phyloP scores from a whole-genome alignment of 2,329 filamentous ascomycete genomes.

The Aspergillus glaucus region DNA sequence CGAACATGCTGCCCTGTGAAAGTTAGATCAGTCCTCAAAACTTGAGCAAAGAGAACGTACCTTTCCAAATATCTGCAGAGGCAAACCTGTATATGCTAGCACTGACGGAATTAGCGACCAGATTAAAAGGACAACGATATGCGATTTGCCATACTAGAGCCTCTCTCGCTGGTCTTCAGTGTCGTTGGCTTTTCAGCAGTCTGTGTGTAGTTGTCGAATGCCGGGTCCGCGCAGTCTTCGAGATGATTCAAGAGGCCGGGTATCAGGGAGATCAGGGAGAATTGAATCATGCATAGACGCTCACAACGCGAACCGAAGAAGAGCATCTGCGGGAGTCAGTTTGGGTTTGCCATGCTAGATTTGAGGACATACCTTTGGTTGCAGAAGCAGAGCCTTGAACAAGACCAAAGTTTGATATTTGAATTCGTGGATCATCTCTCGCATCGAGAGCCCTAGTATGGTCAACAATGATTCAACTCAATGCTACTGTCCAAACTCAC shows the following conservation, averaged over 20 bases:
- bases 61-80: constrained; percentile 91
- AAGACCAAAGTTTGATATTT: constrained; percentile 90
- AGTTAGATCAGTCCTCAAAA: constrained; percentile 42
- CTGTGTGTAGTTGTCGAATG: constrained; percentile 75
- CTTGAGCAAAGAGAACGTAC: constrained; percentile 34
- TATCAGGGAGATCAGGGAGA: constrained; percentile 90
- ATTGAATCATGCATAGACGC: constrained; percentile 95
- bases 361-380: constrained; percentile 69
- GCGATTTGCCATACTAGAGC: constrained; percentile 51
- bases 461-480: constrained; percentile 13
- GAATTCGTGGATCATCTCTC: constrained; percentile 90
- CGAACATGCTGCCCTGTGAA: constrained; percentile 79
- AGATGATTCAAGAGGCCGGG: constrained; percentile 84
- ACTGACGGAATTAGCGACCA: constrained; percentile 43
- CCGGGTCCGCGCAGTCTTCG: constrained; percentile 94
- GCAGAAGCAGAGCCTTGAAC: constrained; percentile 86
- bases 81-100: constrained; percentile 88
- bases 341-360: not conserved
- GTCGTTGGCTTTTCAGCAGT: constrained; percentile 71
- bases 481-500: constrained; percentile 42
- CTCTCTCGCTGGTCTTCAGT: constrained; percentile 83
- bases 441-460: constrained; percentile 58
- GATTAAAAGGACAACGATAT: not conserved
- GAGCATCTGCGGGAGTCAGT: constrained; percentile 63
- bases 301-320: constrained; percentile 98